A percentile compares a stretch with the other conserved stretches of the same genome.
phyloP scores from a whole-genome alignment of 495 filamentous ascomycete species.

The Chaetomium tenue region DNA sequence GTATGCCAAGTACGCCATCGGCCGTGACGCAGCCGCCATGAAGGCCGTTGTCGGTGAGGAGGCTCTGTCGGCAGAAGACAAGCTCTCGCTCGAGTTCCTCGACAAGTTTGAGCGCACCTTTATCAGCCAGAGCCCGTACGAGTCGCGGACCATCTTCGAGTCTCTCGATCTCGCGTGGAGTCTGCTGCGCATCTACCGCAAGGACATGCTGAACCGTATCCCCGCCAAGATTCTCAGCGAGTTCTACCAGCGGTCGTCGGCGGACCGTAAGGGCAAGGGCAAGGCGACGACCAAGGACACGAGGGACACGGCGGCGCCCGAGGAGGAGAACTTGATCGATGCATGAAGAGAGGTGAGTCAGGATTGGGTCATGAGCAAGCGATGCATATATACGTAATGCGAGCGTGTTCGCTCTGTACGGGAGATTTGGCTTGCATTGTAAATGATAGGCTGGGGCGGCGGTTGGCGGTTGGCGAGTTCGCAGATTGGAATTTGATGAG shows the following conservation, averaged over 20 bases:
- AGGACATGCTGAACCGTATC: constrained; percentile 96
- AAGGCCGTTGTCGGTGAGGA: constrained; percentile 99
- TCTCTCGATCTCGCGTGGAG: constrained; percentile 95
- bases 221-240: constrained; percentile 90
- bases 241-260: constrained; percentile 77
- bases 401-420: neutral
- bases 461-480: constrained; percentile 12
- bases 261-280: constrained; percentile 52
- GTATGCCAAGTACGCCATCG: constrained; percentile 99
- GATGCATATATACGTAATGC: constrained; percentile 6
- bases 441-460: constrained; percentile 1
- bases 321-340: constrained; percentile 69
- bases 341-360: constrained; percentile 40
- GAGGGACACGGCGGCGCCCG: constrained; percentile 49
- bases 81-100: constrained; percentile 94
- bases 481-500: constrained; percentile 15
- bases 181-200: constrained; percentile 91
- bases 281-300: constrained; percentile 60
- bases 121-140: constrained; percentile 89
- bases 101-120: constrained; percentile 96
- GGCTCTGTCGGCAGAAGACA: constrained; percentile 91
- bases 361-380: neutral
- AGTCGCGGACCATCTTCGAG: constrained; percentile 84
- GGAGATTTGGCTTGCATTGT: constrained; percentile 6
- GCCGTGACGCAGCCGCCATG: constrained; percentile 96